phyloP scores from a whole-genome alignment of 371 early-diverging fungal genomes.

The Rhizomucor miehei region DNA sequence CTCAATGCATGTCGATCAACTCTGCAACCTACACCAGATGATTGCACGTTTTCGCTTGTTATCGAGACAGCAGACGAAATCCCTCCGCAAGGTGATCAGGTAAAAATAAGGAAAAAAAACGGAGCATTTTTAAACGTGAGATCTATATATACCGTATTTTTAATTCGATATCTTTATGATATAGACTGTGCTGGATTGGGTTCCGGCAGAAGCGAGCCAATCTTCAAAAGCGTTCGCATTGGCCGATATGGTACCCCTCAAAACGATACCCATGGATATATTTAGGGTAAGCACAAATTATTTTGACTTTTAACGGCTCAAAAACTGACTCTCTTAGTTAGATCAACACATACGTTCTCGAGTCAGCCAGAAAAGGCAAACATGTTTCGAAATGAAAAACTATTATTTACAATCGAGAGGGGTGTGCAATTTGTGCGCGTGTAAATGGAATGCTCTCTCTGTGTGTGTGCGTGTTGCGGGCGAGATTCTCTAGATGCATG shows the following conservation, averaged over 20 bases:
- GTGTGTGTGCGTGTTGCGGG: neutral
- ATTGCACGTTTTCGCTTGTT: conserved; percentile 36
- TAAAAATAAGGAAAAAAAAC: conserved; percentile 5
- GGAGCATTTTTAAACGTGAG: too few species aligned
- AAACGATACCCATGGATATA: conserved; percentile 45
- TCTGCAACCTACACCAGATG: conserved; percentile 7
- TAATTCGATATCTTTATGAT: too few species aligned
- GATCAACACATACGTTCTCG: conserved; percentile 20
- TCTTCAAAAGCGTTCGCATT: conserved; percentile 11
- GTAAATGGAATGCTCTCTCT: neutral
- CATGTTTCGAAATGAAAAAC: conserved; percentile 6
- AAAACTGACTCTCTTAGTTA: conserved; percentile 10
- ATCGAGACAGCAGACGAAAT: conserved; percentile 33
- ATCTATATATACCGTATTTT: too few species aligned
- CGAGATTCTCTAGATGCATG: neutral
- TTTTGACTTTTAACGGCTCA: neutral
- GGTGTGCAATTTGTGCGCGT: neutral
- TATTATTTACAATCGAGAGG: neutral
- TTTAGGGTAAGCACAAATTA: conserved; percentile 24
- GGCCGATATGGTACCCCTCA: conserved; percentile 36
- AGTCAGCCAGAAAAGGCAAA: conserved; percentile 19
- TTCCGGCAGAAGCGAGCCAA: conserved; percentile 33
- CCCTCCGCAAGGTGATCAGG: conserved; percentile 8
- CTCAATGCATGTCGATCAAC: conserved; percentile 20
- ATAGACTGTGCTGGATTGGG: conserved; percentile 34